These are phyloP conservation scores for Arthrobotrys sphaeroides DNA, from an alignment of 2,329 filamentous ascomycete genomes.

Conservation along the genomic window DNA sequence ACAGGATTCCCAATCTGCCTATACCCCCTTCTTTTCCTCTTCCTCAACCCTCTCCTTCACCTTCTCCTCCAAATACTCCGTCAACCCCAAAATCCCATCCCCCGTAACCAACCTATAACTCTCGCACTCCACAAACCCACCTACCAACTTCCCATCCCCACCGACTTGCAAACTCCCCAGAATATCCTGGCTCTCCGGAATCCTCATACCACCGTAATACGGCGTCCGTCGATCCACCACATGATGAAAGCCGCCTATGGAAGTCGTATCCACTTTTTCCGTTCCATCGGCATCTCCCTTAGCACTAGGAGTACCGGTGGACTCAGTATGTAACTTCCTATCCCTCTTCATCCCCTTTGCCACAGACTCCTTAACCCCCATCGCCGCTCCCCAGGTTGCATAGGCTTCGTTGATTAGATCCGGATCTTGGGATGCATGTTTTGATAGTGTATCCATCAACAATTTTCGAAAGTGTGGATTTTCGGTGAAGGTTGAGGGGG, in stretches of 20 bases:
- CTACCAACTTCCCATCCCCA: conserved; percentile 67
- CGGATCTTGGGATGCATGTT: conserved; percentile 69
- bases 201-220: conserved; percentile 70
- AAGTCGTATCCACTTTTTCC: conserved; percentile 60
- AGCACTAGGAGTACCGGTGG: neutral
- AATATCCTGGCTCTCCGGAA: conserved; percentile 76
- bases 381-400: conserved; percentile 69
- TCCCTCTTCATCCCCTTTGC: conserved; percentile 52
- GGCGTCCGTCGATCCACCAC: conserved; percentile 72
- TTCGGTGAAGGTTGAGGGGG: conserved; percentile 69
- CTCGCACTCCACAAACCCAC: conserved; percentile 62
- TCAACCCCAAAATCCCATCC: conserved; percentile 71
- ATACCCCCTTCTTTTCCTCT: conserved; percentile 63
- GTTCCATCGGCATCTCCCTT: neutral
- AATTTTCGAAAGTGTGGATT: conserved; percentile 71
- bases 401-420: conserved; percentile 65
- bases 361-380: conserved; percentile 46
- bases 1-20: too few species aligned
- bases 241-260: conserved; percentile 70
- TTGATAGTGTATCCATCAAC: conserved; percentile 68
- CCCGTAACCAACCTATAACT: conserved; percentile 73
- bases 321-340: conserved; percentile 27
- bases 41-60: conserved; percentile 66
- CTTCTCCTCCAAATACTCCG: conserved; percentile 68
- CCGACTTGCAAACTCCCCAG: conserved; percentile 74